These are phyloP conservation scores for Lentithecium fluviatile DNA, from an alignment of 495 filamentous ascomycete species.

Conservation along the genomic window DNA sequence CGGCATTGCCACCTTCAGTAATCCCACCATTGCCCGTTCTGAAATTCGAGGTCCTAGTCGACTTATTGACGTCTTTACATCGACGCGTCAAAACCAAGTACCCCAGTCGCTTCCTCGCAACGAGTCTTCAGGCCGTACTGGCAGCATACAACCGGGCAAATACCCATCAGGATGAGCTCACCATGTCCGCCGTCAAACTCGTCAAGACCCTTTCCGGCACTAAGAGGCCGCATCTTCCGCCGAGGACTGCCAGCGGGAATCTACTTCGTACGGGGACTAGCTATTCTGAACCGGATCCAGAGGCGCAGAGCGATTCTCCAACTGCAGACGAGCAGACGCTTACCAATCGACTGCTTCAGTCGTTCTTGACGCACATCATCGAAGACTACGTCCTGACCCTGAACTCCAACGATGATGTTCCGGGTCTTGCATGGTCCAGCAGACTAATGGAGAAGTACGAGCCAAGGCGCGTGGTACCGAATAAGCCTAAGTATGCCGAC, in stretches of 20 bases:
- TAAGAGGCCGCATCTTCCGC: constrained; percentile 72
- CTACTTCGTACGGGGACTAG: constrained; percentile 35
- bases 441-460: constrained; percentile 70
- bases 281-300: constrained; percentile 71
- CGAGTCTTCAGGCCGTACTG: constrained; percentile 74
- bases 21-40: constrained; percentile 37
- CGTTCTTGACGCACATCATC: constrained; percentile 79
- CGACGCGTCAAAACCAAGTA: constrained; percentile 84
- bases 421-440: constrained; percentile 73
- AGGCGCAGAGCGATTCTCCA: constrained; percentile 59
- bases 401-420: constrained; percentile 52
- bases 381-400: constrained; percentile 71
- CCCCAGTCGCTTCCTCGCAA: constrained; percentile 89
- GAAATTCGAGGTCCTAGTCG: constrained; percentile 73
- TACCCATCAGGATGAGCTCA: constrained; percentile 60
- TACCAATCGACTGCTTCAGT: constrained; percentile 71
- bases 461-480: constrained; percentile 58
- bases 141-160: constrained; percentile 58
- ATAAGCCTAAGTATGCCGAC: constrained; percentile 57
- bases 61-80: constrained; percentile 82
- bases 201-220: constrained; percentile 70
- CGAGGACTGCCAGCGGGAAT: constrained; percentile 63
- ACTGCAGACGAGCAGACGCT: constrained; percentile 58
- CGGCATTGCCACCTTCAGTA: constrained; percentile 33
- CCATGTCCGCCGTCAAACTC: constrained; percentile 71